Evolutionary conservation across 1,284 basidiomycete species (phyloP).

Genomic region (Cutaneotrichosporon sp.): DNA sequence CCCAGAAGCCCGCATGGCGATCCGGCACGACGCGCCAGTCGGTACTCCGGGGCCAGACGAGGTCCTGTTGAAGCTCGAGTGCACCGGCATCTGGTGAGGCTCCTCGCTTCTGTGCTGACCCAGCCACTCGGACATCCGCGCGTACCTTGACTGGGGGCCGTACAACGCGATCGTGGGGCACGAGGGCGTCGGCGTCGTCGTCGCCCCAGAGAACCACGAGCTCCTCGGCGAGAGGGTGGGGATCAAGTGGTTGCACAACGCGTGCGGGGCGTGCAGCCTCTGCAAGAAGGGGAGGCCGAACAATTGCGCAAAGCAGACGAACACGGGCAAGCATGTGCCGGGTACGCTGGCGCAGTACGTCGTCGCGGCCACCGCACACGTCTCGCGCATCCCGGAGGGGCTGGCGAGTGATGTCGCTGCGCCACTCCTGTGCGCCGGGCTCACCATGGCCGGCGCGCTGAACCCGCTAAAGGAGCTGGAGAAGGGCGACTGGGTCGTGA

Average conservation of each 20-base stretch:
- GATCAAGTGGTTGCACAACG: conserved; percentile 72
- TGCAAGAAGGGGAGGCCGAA: conserved; percentile 63
- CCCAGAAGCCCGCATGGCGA: not conserved
- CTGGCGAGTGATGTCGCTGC: conserved; percentile 74
- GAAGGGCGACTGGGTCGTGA: conserved; percentile 74
- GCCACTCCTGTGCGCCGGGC: conserved; percentile 74
- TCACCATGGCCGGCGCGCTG: conserved; percentile 46
- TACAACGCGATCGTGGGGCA: conserved; percentile 63
- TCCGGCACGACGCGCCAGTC: conserved; percentile 10
- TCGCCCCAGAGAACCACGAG: conserved; percentile 63
- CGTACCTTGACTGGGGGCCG: conserved; percentile 54
- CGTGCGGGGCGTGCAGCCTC: conserved; percentile 69
- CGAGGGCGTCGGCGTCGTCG: conserved; percentile 58
- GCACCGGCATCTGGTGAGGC: conserved; percentile 60
- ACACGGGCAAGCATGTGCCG: conserved; percentile 64
- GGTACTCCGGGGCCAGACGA: not conserved
- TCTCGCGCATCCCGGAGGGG: conserved; percentile 72
- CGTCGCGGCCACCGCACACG: conserved; percentile 61
- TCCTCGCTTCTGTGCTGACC: not conserved
- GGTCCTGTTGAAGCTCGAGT: conserved; percentile 16
- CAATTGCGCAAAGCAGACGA: conserved; percentile 67
- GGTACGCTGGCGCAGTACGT: conserved; percentile 59
- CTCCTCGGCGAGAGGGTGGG: conserved; percentile 57
- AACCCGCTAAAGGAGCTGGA: conserved; percentile 24
- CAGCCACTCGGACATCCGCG: conserved; percentile 65